These are phyloP conservation scores for Sporisorium scitamineum DNA, from an alignment of 1,284 basidiomycete genomes.

Conservation along the genomic window DNA sequence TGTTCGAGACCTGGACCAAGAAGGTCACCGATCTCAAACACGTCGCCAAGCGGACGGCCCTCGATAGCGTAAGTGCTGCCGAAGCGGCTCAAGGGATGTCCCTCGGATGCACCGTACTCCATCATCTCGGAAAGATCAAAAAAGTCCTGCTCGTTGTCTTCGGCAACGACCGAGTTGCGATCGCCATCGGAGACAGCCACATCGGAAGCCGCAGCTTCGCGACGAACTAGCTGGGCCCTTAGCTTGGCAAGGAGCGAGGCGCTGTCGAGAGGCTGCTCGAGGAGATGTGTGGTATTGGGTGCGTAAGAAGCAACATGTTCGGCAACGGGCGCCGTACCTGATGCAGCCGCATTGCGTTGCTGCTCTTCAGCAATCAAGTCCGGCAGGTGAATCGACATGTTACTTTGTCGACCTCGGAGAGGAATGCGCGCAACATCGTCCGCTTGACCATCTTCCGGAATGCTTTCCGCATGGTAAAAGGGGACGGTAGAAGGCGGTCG, in stretches of 20 bases:
- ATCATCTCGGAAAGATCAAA: constrained; percentile 62
- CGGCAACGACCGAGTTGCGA: constrained; percentile 26
- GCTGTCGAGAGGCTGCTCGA: constrained; percentile 46
- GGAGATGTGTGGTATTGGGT: constrained; percentile 28
- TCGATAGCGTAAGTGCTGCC: constrained; percentile 32
- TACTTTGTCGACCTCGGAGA: constrained; percentile 43
- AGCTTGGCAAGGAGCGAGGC: constrained; percentile 46
- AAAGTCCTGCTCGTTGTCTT: constrained; percentile 53
- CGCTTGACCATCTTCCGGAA: constrained; percentile 40
- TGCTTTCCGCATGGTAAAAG: constrained; percentile 37
- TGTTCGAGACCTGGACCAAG: constrained; percentile 64
- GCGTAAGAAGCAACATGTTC: constrained; percentile 15
- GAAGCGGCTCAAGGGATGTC: constrained; percentile 31
- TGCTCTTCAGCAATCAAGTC: constrained; percentile 49
- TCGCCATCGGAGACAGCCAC: constrained; percentile 32
- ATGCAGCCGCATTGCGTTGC: constrained; percentile 41
- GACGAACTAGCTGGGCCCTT: constrained; percentile 39
- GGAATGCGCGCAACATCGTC: constrained; percentile 16
- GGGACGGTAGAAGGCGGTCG: constrained; percentile 46
- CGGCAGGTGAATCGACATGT: constrained; percentile 40
- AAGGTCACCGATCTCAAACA: constrained; percentile 63
- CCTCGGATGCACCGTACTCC: constrained; percentile 46
- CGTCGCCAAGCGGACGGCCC: constrained; percentile 45
- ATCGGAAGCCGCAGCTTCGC: constrained; percentile 47
- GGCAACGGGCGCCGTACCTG: constrained; percentile 6